phyloP scores from a whole-genome alignment of 768 basidiomycete genomes.

The Pulveroboletus frians region DNA sequence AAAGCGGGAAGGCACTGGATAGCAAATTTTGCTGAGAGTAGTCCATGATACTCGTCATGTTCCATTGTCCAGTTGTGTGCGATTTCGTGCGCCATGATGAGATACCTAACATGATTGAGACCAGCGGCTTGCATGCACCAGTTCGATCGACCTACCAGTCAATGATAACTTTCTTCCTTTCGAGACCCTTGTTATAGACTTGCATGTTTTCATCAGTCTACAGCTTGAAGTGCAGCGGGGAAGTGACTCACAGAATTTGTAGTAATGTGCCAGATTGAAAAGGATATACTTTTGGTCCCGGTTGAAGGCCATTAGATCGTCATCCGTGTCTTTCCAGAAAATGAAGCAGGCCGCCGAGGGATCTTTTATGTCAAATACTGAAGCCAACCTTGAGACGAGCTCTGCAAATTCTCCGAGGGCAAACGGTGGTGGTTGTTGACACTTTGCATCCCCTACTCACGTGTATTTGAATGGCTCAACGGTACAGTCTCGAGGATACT shows the following conservation, averaged over 20 bases:
- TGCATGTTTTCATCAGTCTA: background rate
- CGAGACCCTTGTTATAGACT: background rate
- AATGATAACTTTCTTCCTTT: slow-evolving; percentile 1
- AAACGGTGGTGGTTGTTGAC: background rate
- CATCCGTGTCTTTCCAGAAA: slow-evolving; percentile 16
- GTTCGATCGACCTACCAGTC: slow-evolving; percentile 10
- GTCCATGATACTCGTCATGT: slow-evolving; percentile 26
- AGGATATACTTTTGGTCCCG: slow-evolving; percentile 5
- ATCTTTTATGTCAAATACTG: background rate
- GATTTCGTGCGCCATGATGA: slow-evolving; percentile 27
- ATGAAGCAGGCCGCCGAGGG: slow-evolving; percentile 3
- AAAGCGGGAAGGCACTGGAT: slow-evolving; percentile 2
- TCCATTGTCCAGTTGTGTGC: too few relatives aligned
- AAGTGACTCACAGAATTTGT: slow-evolving; percentile 2
- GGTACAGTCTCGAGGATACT: background rate
- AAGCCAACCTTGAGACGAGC: slow-evolving; percentile 1
- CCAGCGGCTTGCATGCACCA: background rate
- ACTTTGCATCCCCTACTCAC: background rate
- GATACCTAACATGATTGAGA: slow-evolving; percentile 14
- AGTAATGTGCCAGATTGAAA: slow-evolving; percentile 13
- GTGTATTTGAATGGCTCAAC: background rate
- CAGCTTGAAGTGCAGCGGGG: too few relatives aligned
- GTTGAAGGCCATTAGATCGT: slow-evolving; percentile 18
- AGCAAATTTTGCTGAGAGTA: slow-evolving; percentile 14
- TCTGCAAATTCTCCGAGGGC: slow-evolving; percentile 2